Evolutionary conservation across 208 protist genomes (phyloP).

Genomic region (Wallacemonas sp.): DNA sequence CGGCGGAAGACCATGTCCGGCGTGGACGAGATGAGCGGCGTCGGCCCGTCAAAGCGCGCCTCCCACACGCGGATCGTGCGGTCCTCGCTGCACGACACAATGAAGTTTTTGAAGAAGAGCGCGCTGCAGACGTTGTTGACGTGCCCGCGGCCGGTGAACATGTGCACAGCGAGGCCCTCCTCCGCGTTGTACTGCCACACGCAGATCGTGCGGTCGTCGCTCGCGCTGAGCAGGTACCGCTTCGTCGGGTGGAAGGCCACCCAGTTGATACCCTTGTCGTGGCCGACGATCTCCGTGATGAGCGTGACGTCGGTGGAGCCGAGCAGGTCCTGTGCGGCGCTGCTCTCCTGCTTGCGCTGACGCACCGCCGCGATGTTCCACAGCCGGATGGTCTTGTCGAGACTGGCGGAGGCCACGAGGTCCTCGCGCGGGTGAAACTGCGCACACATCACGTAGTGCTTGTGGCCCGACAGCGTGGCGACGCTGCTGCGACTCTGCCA

Average conservation of each 20-base stretch:
- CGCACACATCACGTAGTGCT: slow-evolving; percentile 99
- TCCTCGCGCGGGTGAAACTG: slow-evolving; percentile 95
- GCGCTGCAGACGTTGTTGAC: slow-evolving; percentile 98
- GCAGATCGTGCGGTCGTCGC: slow-evolving; percentile 98
- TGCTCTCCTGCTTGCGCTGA: slow-evolving; percentile 57
- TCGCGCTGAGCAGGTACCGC: slow-evolving; percentile 95
- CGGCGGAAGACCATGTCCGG: slow-evolving; percentile 92
- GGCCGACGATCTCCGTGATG: slow-evolving; percentile 97
- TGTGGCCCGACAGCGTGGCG: slow-evolving; percentile 95
- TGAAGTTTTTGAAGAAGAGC: slow-evolving; percentile 96
- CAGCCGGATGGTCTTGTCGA: slow-evolving; percentile 99
- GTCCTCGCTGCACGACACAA: slow-evolving; percentile 97
- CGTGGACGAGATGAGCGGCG: slow-evolving; percentile 50
- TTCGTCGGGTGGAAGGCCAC: slow-evolving; percentile 97
- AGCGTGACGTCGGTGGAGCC: slow-evolving; percentile 93
- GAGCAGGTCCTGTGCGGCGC: slow-evolving; percentile 93
- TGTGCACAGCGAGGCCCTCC: slow-evolving; percentile 35
- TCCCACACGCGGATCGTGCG: slow-evolving; percentile 95
- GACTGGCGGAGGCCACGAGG: slow-evolving; percentile 97
- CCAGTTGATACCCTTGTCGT: slow-evolving; percentile 99
- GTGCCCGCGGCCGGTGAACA: slow-evolving; percentile 95
- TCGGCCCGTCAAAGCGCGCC: slow-evolving; percentile 9
- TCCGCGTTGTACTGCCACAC: slow-evolving; percentile 81
- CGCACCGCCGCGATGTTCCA: slow-evolving; percentile 98
- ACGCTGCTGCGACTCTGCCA: slow-evolving; percentile 97